A percentile compares a stretch with the other conserved stretches of the same genome.
Evolutionary conservation across 306 rosid species (phyloP).

Genomic region (Vigna angularis): DNA sequence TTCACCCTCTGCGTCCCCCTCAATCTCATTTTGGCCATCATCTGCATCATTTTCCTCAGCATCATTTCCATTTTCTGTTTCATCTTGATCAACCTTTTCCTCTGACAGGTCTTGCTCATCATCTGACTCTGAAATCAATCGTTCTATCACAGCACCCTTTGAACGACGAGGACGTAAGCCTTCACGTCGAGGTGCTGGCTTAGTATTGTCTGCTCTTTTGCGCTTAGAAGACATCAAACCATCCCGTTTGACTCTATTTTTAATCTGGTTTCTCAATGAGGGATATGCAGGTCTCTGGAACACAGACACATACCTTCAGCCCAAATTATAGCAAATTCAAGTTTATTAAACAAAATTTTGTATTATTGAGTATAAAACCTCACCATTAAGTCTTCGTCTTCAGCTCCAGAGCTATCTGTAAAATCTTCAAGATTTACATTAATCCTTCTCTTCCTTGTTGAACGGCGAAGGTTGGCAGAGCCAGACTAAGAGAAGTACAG

Average conservation of each 20-base stretch:
- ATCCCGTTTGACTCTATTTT: constrained; percentile 56
- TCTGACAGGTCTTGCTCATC: constrained; percentile 79
- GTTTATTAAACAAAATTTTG: constrained; percentile 30
- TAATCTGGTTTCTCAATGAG: constrained; percentile 56
- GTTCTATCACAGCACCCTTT: constrained; percentile 57
- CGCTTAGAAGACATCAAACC: constrained; percentile 66
- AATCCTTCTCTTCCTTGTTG: constrained; percentile 71
- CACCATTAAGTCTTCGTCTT: constrained; percentile 80
- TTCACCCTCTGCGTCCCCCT: constrained; percentile 71
- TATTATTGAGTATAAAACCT: constrained; percentile 44
- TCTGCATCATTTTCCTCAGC: constrained; percentile 80
- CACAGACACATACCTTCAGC: constrained; percentile 48
- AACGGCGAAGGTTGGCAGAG: constrained; percentile 73
- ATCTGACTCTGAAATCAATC: constrained; percentile 61
- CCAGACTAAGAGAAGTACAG: constrained; percentile 53
- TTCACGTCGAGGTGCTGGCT: constrained; percentile 82
- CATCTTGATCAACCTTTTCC: constrained; percentile 77
- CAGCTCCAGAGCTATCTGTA: constrained; percentile 73
- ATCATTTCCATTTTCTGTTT: constrained; percentile 88
- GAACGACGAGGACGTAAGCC: constrained; percentile 95
- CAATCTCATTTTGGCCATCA: constrained; percentile 80
- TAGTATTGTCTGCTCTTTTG: constrained; percentile 56
- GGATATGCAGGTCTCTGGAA: constrained; percentile 68
- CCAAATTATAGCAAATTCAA: constrained; percentile 39
- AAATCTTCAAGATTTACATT: constrained; percentile 58